These are phyloP conservation scores for Coniochaeta pulveracea DNA, from an alignment of 2,329 filamentous ascomycete genomes.

Conservation along the genomic window DNA sequence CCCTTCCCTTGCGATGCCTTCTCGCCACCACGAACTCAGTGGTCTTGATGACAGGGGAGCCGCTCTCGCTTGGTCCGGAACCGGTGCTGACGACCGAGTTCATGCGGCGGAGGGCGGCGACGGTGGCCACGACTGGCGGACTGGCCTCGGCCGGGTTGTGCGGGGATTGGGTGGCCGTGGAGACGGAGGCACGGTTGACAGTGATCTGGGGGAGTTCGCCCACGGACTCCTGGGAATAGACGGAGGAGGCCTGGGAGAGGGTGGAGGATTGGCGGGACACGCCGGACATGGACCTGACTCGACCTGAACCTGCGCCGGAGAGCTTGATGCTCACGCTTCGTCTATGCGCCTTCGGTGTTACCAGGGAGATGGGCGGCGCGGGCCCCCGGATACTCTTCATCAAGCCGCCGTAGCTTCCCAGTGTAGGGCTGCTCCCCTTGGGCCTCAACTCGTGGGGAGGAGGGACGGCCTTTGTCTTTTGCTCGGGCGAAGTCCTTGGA, in stretches of 20 bases:
- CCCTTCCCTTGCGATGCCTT: conserved; percentile 6
- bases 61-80: conserved; percentile 8
- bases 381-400: too few relatives aligned
- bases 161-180: neutral
- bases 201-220: conserved; percentile 7
- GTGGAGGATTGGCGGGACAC: neutral
- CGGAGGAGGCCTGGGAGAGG: conserved; percentile 7
- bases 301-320: neutral
- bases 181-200: neutral
- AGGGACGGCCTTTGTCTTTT: conserved; percentile 1
- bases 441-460: conserved; percentile 5
- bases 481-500: neutral
- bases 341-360: too few relatives aligned
- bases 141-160: conserved; percentile 5
- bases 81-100: conserved; percentile 33
- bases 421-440: conserved; percentile 5
- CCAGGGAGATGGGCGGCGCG: too few relatives aligned
- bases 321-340: neutral
- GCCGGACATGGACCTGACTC: neutral
- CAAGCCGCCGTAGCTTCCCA: neutral
- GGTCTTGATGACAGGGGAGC: conserved; percentile 2
- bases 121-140: conserved; percentile 25
- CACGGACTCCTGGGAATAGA: conserved; percentile 9
- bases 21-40: neutral
- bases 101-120: conserved; percentile 44